These are phyloP conservation scores for Blastocystis sp. DNA, from an alignment of 352 stramenopile genomes.

Conservation along the genomic window DNA sequence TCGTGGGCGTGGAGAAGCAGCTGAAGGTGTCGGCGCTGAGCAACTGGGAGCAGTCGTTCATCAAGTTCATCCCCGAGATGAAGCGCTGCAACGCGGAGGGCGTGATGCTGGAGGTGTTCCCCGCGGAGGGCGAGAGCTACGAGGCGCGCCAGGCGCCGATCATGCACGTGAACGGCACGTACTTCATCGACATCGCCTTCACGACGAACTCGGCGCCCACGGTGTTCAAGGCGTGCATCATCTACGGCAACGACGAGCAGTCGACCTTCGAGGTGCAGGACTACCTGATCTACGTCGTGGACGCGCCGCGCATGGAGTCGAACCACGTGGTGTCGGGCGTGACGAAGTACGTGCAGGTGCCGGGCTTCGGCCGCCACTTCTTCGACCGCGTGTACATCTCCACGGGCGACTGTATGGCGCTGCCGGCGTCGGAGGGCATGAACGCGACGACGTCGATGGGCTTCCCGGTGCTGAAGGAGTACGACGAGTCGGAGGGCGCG, in stretches of 20 bases:
- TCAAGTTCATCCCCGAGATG: constrained; percentile 27
- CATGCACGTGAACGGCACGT: constrained; percentile 7
- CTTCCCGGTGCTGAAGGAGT: constrained; percentile 6
- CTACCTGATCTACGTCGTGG: constrained; percentile 30
- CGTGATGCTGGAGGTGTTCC: constrained; percentile 9
- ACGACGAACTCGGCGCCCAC: constrained; percentile 30
- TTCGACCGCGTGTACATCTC: constrained; percentile 51
- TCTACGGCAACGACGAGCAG: constrained; percentile 34
- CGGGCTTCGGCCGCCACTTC: constrained; percentile 34
- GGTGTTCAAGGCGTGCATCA: constrained; percentile 58
- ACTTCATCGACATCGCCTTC: constrained; percentile 56
- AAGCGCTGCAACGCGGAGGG: not conserved
- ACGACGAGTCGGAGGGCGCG: not conserved
- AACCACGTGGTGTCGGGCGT: constrained; percentile 36
- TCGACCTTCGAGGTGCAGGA: not conserved
- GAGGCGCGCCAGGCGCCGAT: not conserved
- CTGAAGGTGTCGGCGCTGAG: not conserved
- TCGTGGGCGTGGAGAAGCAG: constrained; percentile 30
- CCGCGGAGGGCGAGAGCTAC: too few species aligned
- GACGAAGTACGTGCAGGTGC: constrained; percentile 30
- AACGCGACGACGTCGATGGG: constrained; percentile 30
- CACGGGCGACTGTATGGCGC: constrained; percentile 32
- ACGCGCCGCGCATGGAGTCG: not conserved
- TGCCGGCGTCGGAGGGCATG: not conserved
- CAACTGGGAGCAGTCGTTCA: constrained; percentile 17